phyloP scores from a whole-genome alignment of 192 early-diverging fungal species.

The Allomyces arbusculus region DNA sequence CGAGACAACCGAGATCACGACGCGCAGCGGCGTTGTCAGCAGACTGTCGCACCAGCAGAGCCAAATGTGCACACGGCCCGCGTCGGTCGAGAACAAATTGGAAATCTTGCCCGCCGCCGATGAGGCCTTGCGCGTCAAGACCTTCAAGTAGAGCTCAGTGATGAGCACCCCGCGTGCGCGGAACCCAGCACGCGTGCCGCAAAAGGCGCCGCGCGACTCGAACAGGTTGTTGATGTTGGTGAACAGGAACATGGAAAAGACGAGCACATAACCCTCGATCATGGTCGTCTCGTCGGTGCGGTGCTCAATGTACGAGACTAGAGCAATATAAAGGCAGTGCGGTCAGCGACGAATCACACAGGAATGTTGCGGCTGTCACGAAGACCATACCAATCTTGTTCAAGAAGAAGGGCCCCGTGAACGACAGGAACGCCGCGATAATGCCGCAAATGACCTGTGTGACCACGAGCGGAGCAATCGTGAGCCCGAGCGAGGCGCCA shows the following conservation, averaged over 20 bases:
- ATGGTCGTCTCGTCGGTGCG: neutral
- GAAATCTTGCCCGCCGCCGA: constrained; percentile 3
- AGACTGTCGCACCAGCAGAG: constrained; percentile 33
- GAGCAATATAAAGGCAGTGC: too few species aligned
- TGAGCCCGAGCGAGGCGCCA: neutral
- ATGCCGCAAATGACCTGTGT: neutral
- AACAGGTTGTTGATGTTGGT: neutral
- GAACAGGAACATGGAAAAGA: neutral
- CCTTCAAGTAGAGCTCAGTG: constrained; percentile 1
- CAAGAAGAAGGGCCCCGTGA: neutral
- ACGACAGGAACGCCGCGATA: neutral
- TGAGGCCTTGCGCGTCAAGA: constrained; percentile 1
- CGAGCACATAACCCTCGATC: neutral
- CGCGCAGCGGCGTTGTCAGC: constrained; percentile 41
- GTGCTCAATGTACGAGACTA: neutral
- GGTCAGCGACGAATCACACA: too few species aligned
- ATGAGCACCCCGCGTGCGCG: neutral
- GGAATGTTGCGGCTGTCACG: too few species aligned
- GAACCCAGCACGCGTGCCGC: neutral
- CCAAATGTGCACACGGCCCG: constrained; percentile 34
- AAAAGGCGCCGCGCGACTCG: neutral
- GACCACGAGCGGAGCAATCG: neutral
- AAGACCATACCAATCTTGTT: neutral
- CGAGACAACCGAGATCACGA: constrained; percentile 41
- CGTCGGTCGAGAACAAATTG: constrained; percentile 18